Evolutionary conservation across 1,284 basidiomycete genomes (phyloP), one percentile per base, ranked within the genome.

Genomic region (Hypsizygus ulmarius): DNA sequence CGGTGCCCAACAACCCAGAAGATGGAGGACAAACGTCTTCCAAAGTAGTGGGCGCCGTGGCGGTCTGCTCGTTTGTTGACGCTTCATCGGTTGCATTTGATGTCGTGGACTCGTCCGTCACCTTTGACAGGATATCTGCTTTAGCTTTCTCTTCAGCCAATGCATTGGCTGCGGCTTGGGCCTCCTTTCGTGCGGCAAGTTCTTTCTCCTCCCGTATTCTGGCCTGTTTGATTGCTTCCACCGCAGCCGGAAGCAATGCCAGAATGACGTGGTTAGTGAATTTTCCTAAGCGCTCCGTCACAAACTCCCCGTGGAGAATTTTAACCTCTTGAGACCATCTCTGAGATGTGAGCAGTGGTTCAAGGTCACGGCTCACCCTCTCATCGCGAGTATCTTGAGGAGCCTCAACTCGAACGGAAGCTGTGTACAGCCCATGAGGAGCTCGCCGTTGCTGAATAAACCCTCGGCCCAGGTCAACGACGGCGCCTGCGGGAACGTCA

Each of bases 311-410:
- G 50, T 93, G 84, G 11, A 93, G 73, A 44, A 91, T 85, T 58
- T 87, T 89, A 47, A 82, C 82, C 66, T 97, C 95, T 60, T 97
- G 94, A 1, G 79, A 71, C 95, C 96, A 98, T 38, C 96, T 81
- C 59, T 90, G 87, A n/a, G 85, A 64, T 0, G 96, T 97, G 8
- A 87, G 70, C 50, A 91, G 69, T 2, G 94, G 94, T 43, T 88
- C 84, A 43, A 90, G 79, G 25, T 80, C 79, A 29, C 80, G 79
- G 27, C 71, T 69, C 44, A 81, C 77, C 27, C 73, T 60, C 18
- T 75, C 73, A 16, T 64, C 63, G 16, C 78, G 77, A 27, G 73
- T 65, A 14, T 71, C 66, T 43, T 81, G 75, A 18, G 77, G 68
- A 12, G 74, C 67, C 58, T 87, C 84, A n/a, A 83, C 70, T 38